Evolutionary conservation across 139 green algal species (phyloP).

Genomic region (Chlorella sorokiniana): DNA sequence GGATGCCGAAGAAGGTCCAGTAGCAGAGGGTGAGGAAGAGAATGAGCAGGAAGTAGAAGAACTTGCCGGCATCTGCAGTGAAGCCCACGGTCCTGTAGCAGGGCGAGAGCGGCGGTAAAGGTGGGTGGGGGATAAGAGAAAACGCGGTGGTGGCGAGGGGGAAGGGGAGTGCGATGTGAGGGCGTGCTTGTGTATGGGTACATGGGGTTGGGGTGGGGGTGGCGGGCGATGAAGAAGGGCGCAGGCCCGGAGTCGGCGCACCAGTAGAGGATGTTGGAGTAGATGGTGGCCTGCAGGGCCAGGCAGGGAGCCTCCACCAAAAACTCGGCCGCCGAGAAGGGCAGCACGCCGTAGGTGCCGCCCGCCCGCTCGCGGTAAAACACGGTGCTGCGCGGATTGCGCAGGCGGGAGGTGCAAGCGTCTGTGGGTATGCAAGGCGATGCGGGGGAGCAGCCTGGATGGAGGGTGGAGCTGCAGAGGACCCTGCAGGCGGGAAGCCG

Average conservation of each 20-base stretch:
- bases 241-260: too few species aligned
- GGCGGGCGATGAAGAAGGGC: too few species aligned
- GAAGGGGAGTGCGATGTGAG: too few species aligned
- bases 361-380: slow-evolving; percentile 43
- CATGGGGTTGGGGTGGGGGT: too few species aligned
- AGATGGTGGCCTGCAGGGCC: slow-evolving; percentile 50
- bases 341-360: slow-evolving; percentile 41
- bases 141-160: too few species aligned
- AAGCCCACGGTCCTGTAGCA: slow-evolving; percentile 29
- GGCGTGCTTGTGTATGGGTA: too few species aligned
- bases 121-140: too few species aligned
- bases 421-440: too few species aligned
- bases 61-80: slow-evolving; percentile 43
- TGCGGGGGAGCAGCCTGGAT: too few species aligned
- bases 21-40: slow-evolving; percentile 15
- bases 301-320: slow-evolving; percentile 48
- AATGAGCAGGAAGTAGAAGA: slow-evolving; percentile 63
- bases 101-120: too few species aligned
- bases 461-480: too few species aligned
- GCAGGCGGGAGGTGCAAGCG: not conserved
- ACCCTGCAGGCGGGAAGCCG: too few species aligned
- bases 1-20: slow-evolving; percentile 11
- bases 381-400: slow-evolving; percentile 12
- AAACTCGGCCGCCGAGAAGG: slow-evolving; percentile 27
- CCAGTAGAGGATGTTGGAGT: slow-evolving; percentile 57